Base-by-base conservation (phyloP, 2,329 filamentous ascomycete species). In the Whalleya microplaca region DNA sequence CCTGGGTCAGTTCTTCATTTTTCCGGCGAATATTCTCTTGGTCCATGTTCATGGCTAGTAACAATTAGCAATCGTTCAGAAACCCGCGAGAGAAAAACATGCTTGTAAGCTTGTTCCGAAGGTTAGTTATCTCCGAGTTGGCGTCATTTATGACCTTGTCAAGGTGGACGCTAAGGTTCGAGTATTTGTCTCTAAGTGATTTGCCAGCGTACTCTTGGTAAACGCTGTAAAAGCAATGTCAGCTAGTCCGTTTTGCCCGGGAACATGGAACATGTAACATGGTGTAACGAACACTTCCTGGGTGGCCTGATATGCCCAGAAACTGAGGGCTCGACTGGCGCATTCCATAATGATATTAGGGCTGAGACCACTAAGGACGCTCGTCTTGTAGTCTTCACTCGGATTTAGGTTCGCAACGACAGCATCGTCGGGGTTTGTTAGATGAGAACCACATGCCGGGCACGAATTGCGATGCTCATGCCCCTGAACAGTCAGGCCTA, bases 341-440 rank as follows among this genome's bases (percentile, higher is more conserved):
- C 92, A 96, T 66, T 96, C 93, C 82, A 96, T 92, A 61, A 97
- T 90, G 27, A 88, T 80, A 32, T 82, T 87, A 0, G 94, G 94
- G 58, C 86, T 90, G 1, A 97, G 76, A 0, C 94, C 94, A 67
- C 90, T 92, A 10, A 97, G 78, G 0, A 96, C 84, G 58, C 88
- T 93, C 0, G 90, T 92, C 73, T 96, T 96, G 78, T 95, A 96
- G 63, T 96, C 92, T 67, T 97, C 93, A 0, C 86, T 87, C 0
- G 92, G 92, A 58, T 88, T 90, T 41, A 97, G 79, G 27, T 86
- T 82, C 1, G 88, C 84, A 19, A 88, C 79, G 9, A 90, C 85
- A 3, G 87, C 90, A 75, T 96, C 91, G 64, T 96, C 89, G 0
- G 85, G 85, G 60, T 88, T 89, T 7, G 78, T 76, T 2, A 97